Evolutionary conservation across 2,329 filamentous ascomycete genomes (phyloP), one percentile per base, ranked within the genome.

Genomic region (Emergomyces africanus): DNA sequence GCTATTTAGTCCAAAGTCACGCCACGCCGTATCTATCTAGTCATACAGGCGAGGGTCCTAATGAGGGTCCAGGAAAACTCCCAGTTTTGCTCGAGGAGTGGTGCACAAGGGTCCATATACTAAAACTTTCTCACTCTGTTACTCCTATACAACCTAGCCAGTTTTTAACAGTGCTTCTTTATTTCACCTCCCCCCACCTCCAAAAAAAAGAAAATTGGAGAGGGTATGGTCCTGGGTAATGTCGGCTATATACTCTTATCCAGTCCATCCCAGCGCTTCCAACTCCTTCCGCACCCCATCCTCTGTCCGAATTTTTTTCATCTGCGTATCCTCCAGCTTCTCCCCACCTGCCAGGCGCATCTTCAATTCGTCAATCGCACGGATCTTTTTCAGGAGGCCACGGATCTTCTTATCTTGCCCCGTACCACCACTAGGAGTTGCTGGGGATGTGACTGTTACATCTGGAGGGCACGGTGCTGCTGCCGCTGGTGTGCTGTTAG

Each of bases 281-380:
- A 99, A 77, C 76, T 99, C 94, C 75, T 87, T 89, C 62, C 91
- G 80, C 60, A 99, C 92, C 18, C 82, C 76, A 54, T 85, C 79
- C 78, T 97, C 95, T 25, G 90, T 97, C 59, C 84, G 83, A 67
- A 99, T 99, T 82, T 99, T 99, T 81, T 96, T 95, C 75, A 99
- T 85, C 77, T 99, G 94, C 37, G 94, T 99, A 70, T 96, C 92
- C 77, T 99, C 94, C 61, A 99, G 78, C 80, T 96, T 97, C 80
- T 99, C 94, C 5, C 92, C 92, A 39, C 87, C 86, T 2, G 92
- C 94, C 65, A 91, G 85, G 59, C 94, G 85, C 91, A 97, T 96
- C 79, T 97, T 96, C 62, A 99, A 78, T 72, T 99, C 94, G 71
- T 99, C 94, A 70, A 99, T 99, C 12, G 94, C 94, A 23, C 94